Conservation (phyloP, 768 basidiomycete species). For the Auricularia cornea region DNA sequence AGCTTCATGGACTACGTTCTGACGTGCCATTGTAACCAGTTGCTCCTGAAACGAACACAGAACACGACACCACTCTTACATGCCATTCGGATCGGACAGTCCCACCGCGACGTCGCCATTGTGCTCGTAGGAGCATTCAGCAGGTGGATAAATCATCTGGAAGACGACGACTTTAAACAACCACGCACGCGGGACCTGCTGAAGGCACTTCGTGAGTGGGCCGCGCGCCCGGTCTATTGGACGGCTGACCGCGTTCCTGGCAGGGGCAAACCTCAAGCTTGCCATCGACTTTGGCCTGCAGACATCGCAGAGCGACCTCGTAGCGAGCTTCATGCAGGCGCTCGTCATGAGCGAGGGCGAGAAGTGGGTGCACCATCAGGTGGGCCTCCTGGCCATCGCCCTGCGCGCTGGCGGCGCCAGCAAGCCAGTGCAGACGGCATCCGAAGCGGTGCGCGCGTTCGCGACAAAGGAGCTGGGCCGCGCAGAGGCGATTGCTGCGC, state of each 20-base stretch:
- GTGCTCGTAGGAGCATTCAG: slow-evolving; percentile 84
- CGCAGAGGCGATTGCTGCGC: slow-evolving; percentile 64
- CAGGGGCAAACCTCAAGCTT: slow-evolving; percentile 78
- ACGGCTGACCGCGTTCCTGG: slow-evolving; percentile 5
- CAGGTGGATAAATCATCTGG: slow-evolving; percentile 81
- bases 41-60: slow-evolving; percentile 77
- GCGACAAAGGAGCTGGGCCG: slow-evolving; percentile 80
- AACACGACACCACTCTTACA: slow-evolving; percentile 85
- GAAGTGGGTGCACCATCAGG: slow-evolving; percentile 72
- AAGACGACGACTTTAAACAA: slow-evolving; percentile 63
- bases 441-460: slow-evolving; percentile 71
- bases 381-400: slow-evolving; percentile 58
- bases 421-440: slow-evolving; percentile 68
- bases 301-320: slow-evolving; percentile 72
- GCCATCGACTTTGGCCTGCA: slow-evolving; percentile 86
- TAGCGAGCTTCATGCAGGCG: slow-evolving; percentile 89
- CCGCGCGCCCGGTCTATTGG: not conserved
- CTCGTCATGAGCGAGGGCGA: slow-evolving; percentile 96
- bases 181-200: slow-evolving; percentile 61
- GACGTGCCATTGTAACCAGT: slow-evolving; percentile 26
- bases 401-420: slow-evolving; percentile 59
- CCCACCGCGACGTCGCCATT: slow-evolving; percentile 78
- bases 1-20: not conserved
- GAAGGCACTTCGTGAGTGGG: slow-evolving; percentile 63
- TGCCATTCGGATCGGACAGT: slow-evolving; percentile 72